Base-by-base conservation (phyloP, 192 early-diverging fungal genomes). In the Podila clonocystis region DNA sequence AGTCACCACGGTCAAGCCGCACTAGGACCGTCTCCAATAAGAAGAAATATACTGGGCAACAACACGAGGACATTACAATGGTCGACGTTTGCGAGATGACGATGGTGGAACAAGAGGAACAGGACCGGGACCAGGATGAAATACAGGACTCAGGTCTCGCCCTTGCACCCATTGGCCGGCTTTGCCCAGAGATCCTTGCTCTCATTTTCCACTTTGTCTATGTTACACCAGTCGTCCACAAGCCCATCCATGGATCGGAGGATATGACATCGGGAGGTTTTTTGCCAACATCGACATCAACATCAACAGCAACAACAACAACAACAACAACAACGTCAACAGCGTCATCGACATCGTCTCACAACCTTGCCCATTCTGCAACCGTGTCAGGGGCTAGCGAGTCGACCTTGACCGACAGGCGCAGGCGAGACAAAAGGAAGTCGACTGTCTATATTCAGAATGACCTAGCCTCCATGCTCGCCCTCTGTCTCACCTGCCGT, bases 151-250 rank as follows among this genome's bases (percentile, higher is more conserved):
- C 52, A 0, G 24, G 22, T 22, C 52, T 55, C 52, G 52, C 52
- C 52, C 52, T 24, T 55, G 52, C 52, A 0, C 52, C 52, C 6
- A 80, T 80, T 28, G 28, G 64, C 26, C 77, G 77, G 13, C 66
- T 80, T 22, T 73, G 77, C 71, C 77, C 70, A 59, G 77, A 80
- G 30, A 34, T 80, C 26, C 49, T 80, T 13, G 65, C 77, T 11
- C 30, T 80, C 19, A 80, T 80, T 50, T 80, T 80, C 55, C 67
- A 80, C 57, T 80, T 72, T 61, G 77, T 80, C 67, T 80, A 80
- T 63, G 77, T 80, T 36, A 80, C 77, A 68, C 77, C 77, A 22
- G 67, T 80, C 1, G 77, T 80, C 55, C 34, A 68, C 49, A 34
- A 67, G 29, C 65, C 11, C 33, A 38, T 12, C 28, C 31, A 13